A percentile compares a stretch with the other conserved stretches of the same genome.
phyloP scores from a whole-genome alignment of 768 basidiomycete species.

The Paxillus ammoniavirescens region DNA sequence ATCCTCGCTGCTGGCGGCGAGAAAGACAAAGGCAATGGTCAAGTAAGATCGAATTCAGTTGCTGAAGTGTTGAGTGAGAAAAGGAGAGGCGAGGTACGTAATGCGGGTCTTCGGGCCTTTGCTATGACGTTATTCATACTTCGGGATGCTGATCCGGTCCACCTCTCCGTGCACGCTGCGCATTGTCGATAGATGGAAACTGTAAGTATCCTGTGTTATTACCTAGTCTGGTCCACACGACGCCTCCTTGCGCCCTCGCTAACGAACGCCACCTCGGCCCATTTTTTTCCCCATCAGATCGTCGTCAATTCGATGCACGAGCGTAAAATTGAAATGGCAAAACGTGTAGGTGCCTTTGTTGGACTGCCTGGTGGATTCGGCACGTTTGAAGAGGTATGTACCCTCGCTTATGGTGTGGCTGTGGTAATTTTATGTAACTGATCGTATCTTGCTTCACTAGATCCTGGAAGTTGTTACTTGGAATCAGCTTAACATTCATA shows the following conservation, averaged over 20 bases:
- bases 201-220: constrained; percentile 15
- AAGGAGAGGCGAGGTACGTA: constrained; percentile 35
- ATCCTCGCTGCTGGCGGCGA: constrained; percentile 70
- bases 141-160: constrained; percentile 11
- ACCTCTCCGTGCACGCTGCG: not conserved
- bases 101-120: constrained; percentile 1
- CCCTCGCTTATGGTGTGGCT: not conserved
- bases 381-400: constrained; percentile 82
- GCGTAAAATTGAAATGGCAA: constrained; percentile 90
- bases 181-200: constrained; percentile 28
- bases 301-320: constrained; percentile 84
- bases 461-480: constrained; percentile 92
- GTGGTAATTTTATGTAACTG: constrained; percentile 3
- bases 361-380: constrained; percentile 93
- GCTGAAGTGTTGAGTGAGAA: constrained; percentile 29
- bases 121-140: not conserved
- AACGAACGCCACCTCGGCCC: constrained; percentile 1
- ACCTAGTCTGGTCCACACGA: constrained; percentile 1
- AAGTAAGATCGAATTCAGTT: constrained; percentile 17
- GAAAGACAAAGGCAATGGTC: constrained; percentile 41
- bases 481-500: constrained; percentile 88
- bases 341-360: constrained; percentile 74
- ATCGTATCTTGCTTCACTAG: constrained; percentile 33
- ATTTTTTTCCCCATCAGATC: constrained; percentile 41
- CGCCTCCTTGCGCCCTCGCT: constrained; percentile 1